phyloP scores from a whole-genome alignment of 306 rosid genomes.

The Macrotyloma uniflorum region DNA sequence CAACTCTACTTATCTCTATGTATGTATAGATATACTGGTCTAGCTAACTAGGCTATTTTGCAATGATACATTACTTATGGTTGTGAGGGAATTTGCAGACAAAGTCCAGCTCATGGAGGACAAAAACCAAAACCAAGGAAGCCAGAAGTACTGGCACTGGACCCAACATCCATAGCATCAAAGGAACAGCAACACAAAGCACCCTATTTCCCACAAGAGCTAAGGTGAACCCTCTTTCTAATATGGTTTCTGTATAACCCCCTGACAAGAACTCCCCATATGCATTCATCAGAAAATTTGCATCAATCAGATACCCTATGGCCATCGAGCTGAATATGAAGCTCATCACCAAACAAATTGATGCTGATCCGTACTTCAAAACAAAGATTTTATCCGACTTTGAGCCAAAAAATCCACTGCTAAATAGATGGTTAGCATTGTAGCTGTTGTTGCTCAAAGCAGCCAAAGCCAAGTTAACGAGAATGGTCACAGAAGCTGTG shows the following conservation, averaged over 20 bases:
- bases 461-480: constrained; percentile 52
- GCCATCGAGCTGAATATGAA: constrained; percentile 80
- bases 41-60: neutral
- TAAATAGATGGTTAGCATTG: constrained; percentile 50
- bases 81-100: constrained; percentile 37
- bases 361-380: constrained; percentile 64
- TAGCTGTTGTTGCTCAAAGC: constrained; percentile 61
- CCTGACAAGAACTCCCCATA: constrained; percentile 30
- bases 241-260: constrained; percentile 39
- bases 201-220: constrained; percentile 66
- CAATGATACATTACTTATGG: constrained; percentile 32
- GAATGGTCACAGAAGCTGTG: constrained; percentile 64
- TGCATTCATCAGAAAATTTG: constrained; percentile 59
- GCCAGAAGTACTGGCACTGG: constrained; percentile 59
- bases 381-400: constrained; percentile 47
- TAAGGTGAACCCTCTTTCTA: constrained; percentile 69
- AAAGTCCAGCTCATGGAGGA: constrained; percentile 65
- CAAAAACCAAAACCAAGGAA: constrained; percentile 61
- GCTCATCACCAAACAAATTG: constrained; percentile 59
- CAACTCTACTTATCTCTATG: neutral
- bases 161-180: constrained; percentile 79
- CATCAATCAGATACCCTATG: constrained; percentile 63
- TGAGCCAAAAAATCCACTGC: constrained; percentile 46
- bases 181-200: constrained; percentile 57
- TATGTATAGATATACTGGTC: neutral